Evolutionary conservation across 1,284 basidiomycete genomes (phyloP).

Genomic region (Taiwanofungus camphoratus): DNA sequence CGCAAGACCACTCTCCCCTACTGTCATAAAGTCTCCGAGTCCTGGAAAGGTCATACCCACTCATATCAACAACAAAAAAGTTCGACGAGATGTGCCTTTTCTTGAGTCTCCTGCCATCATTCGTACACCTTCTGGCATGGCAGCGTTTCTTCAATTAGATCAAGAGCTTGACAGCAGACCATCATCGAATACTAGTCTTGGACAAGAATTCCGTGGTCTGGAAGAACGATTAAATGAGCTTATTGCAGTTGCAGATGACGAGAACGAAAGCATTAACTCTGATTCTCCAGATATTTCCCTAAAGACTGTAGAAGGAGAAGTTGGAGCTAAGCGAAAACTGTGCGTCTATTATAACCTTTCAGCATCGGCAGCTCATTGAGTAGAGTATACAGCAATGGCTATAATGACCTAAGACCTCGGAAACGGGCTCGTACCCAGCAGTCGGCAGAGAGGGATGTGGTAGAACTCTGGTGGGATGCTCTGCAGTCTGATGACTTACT

Average conservation of each 20-base stretch:
- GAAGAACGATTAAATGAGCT: slow-evolving; percentile 37
- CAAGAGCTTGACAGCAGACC: slow-evolving; percentile 30
- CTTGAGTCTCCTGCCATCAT: slow-evolving; percentile 66
- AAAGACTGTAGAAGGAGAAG: slow-evolving; percentile 33
- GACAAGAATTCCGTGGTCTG: slow-evolving; percentile 12
- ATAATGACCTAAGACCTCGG: slow-evolving; percentile 32
- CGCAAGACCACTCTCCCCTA: slow-evolving; percentile 18
- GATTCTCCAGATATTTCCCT: slow-evolving; percentile 30
- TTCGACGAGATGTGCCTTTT: slow-evolving; percentile 42
- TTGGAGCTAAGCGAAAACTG: slow-evolving; percentile 62
- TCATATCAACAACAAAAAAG: slow-evolving; percentile 13
- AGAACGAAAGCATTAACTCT: slow-evolving; percentile 28
- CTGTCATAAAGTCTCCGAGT: slow-evolving; percentile 24
- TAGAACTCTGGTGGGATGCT: slow-evolving; percentile 71
- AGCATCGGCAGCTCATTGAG: slow-evolving; percentile 6
- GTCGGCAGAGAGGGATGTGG: slow-evolving; percentile 30
- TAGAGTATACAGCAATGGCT: slow-evolving; percentile 32
- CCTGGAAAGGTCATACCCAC: slow-evolving; percentile 22
- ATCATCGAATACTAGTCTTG: slow-evolving; percentile 5
- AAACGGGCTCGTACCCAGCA: slow-evolving; percentile 35
- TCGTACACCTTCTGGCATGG: slow-evolving; percentile 77
- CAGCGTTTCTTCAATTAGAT: slow-evolving; percentile 53
- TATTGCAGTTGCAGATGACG: slow-evolving; percentile 34
- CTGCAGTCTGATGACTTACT: slow-evolving; percentile 56
- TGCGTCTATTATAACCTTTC: slow-evolving; percentile 28